Evolutionary conservation across 2,329 filamentous ascomycete genomes (phyloP).

Genomic region (Aureobasidium sp.): DNA sequence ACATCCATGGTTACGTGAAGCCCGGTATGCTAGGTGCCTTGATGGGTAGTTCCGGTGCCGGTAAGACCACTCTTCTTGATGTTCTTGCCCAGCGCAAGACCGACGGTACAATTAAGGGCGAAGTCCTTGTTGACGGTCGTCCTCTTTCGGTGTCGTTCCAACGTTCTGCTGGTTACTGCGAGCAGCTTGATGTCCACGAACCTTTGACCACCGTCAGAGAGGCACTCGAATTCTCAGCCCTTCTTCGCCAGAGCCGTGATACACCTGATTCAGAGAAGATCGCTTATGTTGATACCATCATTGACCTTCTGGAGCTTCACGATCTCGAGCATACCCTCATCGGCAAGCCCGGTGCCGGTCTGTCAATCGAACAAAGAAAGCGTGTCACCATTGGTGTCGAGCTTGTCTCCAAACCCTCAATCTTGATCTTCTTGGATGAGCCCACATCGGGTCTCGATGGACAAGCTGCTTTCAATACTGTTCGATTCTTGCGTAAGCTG

Average conservation of each 20-base stretch:
- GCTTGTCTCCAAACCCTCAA: slow-evolving; percentile 50
- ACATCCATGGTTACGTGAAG: slow-evolving; percentile 65
- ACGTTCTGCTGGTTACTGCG: slow-evolving; percentile 47
- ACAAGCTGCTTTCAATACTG: slow-evolving; percentile 58
- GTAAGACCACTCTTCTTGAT: slow-evolving; percentile 35
- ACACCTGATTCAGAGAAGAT: slow-evolving; percentile 56
- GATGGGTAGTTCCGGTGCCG: slow-evolving; percentile 67
- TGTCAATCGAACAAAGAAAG: slow-evolving; percentile 48
- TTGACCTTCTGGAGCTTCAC: slow-evolving; percentile 57
- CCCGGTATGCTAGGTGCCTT: slow-evolving; percentile 71
- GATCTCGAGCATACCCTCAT: slow-evolving; percentile 59
- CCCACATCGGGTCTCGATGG: slow-evolving; percentile 52
- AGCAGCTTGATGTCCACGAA: slow-evolving; percentile 63
- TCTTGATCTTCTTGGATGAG: slow-evolving; percentile 61
- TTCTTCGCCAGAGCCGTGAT: slow-evolving; percentile 54
- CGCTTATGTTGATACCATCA: slow-evolving; percentile 60
- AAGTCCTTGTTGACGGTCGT: slow-evolving; percentile 40
- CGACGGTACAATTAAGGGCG: slow-evolving; percentile 38
- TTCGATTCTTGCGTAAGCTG: slow-evolving; percentile 59
- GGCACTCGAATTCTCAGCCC: slow-evolving; percentile 58
- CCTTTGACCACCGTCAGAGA: slow-evolving; percentile 60
- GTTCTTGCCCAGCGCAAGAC: slow-evolving; percentile 38
- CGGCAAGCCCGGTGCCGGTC: slow-evolving; percentile 51
- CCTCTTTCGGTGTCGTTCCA: slow-evolving; percentile 41
- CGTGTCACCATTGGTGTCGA: slow-evolving; percentile 51